Percentiles rank a stretch among this genome's conserved stretches.
Evolutionary conservation across 306 rosid genomes (phyloP).

Genomic region (Cajanus cajan): DNA sequence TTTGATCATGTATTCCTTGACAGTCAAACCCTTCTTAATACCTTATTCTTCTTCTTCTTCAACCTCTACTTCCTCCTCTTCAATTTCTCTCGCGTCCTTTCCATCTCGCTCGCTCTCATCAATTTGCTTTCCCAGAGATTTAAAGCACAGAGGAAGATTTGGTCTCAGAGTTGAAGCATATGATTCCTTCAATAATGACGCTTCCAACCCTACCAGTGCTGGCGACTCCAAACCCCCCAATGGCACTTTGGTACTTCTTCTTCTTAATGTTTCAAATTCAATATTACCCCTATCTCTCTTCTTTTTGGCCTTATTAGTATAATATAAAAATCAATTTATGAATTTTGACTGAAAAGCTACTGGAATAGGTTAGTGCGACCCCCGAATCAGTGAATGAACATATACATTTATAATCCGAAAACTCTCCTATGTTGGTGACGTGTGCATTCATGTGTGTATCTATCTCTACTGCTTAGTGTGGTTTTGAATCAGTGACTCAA

Average conservation of each 20-base stretch:
- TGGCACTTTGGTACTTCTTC: conserved; percentile 46
- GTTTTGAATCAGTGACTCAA: not conserved
- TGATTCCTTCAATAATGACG: conserved; percentile 37
- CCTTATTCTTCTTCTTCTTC: conserved; percentile 28
- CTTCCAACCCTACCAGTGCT: conserved; percentile 37
- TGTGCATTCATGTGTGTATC: not conserved
- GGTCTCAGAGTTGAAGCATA: conserved; percentile 34
- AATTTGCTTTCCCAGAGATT: conserved; percentile 19
- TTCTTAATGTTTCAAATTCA: not conserved
- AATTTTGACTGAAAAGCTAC: not conserved
- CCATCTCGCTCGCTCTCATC: conserved; percentile 34
- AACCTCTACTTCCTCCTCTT: conserved; percentile 23
- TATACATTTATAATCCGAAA: not conserved
- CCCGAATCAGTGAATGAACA: not conserved
- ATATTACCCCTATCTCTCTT: not conserved
- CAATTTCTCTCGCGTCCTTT: conserved; percentile 12
- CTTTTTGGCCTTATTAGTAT: not conserved
- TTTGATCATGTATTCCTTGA: conserved; percentile 34
- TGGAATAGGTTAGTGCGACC: not conserved
- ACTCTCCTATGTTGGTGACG: not conserved
- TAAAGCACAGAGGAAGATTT: conserved; percentile 25
- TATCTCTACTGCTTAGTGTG: not conserved
- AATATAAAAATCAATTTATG: not conserved
- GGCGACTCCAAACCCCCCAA: conserved; percentile 49
- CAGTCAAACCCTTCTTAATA: conserved; percentile 34